These are phyloP conservation scores for Oryza longistaminata DNA, from an alignment of 176 grass and related monocot genomes.

Conservation along the genomic window DNA sequence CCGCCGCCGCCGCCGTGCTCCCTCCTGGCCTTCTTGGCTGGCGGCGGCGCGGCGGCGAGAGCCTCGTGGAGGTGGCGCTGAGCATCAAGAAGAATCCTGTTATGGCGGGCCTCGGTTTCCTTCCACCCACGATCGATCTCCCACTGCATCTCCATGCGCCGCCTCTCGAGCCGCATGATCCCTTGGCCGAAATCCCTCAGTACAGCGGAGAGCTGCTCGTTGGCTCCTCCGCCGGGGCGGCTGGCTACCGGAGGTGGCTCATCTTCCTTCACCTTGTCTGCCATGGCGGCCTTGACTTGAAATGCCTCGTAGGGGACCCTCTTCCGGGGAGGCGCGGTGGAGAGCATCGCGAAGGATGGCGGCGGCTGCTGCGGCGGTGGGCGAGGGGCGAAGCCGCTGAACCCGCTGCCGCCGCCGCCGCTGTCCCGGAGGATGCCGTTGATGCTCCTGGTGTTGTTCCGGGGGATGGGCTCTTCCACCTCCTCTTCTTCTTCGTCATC, in stretches of 20 bases:
- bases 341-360: slow-evolving; percentile 38
- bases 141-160: slow-evolving; percentile 69
- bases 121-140: slow-evolving; percentile 81
- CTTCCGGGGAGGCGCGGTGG: slow-evolving; percentile 49
- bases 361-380: slow-evolving; percentile 13
- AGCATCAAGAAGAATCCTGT: slow-evolving; percentile 63
- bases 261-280: slow-evolving; percentile 44
- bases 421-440: slow-evolving; percentile 73
- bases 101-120: slow-evolving; percentile 66
- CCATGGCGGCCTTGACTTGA: slow-evolving; percentile 27
- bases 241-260: slow-evolving; percentile 7
- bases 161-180: slow-evolving; percentile 72
- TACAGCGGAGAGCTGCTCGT: slow-evolving; percentile 40
- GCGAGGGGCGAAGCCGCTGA: slow-evolving; percentile 40
- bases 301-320: slow-evolving; percentile 51
- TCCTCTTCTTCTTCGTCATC: slow-evolving; percentile 58
- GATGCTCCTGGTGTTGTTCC: slow-evolving; percentile 73
- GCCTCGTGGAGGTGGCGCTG: slow-evolving; percentile 58
- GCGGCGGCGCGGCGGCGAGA: slow-evolving; percentile 35
- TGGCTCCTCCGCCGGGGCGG: not conserved
- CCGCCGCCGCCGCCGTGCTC: slow-evolving; percentile 42
- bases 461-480: slow-evolving; percentile 36
- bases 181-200: slow-evolving; percentile 68
- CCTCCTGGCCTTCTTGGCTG: slow-evolving; percentile 71
- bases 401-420: not conserved